phyloP scores from a whole-genome alignment of 371 early-diverging fungal species.

The Mucor lusitanicus region DNA sequence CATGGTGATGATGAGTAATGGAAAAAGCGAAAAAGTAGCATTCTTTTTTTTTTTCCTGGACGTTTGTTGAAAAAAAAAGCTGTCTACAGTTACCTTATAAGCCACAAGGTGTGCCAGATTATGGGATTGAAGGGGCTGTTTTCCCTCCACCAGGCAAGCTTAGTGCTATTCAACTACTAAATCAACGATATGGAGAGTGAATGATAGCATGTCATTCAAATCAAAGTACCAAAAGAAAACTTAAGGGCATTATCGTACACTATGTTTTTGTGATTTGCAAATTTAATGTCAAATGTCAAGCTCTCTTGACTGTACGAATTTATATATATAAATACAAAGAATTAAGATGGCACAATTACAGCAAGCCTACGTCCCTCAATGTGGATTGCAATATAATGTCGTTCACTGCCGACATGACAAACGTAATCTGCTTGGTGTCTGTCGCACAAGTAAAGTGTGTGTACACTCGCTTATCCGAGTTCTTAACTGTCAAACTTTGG shows the following conservation, averaged over 20 bases:
- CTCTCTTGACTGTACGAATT: background rate
- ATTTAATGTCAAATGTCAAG: background rate
- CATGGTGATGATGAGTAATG: background rate
- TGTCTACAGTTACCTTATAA: background rate
- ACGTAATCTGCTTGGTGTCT: conserved; percentile 66
- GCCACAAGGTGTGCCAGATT: background rate
- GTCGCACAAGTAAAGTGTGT: conserved; percentile 57
- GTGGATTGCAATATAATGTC: conserved; percentile 66
- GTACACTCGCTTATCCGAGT: conserved; percentile 25
- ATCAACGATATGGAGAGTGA: too few species aligned
- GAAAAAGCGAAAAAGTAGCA: background rate
- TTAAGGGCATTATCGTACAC: too few species aligned
- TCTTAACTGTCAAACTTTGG: conserved; percentile 13
- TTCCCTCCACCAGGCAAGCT: background rate
- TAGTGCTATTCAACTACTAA: too few species aligned
- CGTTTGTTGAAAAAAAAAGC: background rate
- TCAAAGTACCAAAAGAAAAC: too few species aligned
- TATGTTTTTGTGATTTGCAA: too few species aligned
- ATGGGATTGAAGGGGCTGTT: too few species aligned
- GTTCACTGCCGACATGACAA: conserved; percentile 68
- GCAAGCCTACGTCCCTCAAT: conserved; percentile 55
- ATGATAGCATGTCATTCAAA: too few species aligned
- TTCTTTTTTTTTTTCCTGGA: background rate
- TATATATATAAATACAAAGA: background rate
- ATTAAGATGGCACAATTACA: conserved; percentile 26